Evolutionary conservation across 805 yeast genomes (phyloP).

Genomic region (Maudiozyma pseudohumilis): DNA sequence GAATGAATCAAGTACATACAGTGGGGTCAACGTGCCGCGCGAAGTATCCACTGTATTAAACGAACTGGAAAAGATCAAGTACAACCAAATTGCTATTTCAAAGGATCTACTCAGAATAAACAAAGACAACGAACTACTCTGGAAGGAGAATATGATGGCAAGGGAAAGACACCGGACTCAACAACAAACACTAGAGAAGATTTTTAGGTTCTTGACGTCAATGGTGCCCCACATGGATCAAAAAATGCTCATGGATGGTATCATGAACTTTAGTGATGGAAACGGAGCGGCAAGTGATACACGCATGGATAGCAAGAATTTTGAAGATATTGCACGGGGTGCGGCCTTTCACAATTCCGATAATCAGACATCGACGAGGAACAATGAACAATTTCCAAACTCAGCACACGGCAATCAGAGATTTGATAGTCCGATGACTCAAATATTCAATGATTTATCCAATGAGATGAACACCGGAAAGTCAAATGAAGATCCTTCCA

Average conservation of each 20-base stretch:
- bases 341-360: too few relatives aligned
- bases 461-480: not conserved
- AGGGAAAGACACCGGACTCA: constrained; percentile 81
- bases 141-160: constrained; percentile 81
- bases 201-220: constrained; percentile 76
- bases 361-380: not conserved
- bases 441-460: not conserved
- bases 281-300: not conserved
- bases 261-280: constrained; percentile 3
- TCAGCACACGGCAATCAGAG: not conserved
- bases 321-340: not conserved
- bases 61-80: constrained; percentile 68
- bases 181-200: constrained; percentile 79
- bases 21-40: not conserved
- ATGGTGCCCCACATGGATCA: constrained; percentile 33
- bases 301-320: not conserved
- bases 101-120: constrained; percentile 78
- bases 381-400: not conserved
- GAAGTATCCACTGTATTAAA: constrained; percentile 34
- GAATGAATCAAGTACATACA: constrained; percentile 10
- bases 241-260: constrained; percentile 22
- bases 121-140: constrained; percentile 78
- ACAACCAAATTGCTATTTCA: constrained; percentile 69
- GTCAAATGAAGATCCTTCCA: not conserved
- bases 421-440: not conserved